phyloP scores from a whole-genome alignment of 495 filamentous ascomycete species.

The Aspergillus homomorphus region DNA sequence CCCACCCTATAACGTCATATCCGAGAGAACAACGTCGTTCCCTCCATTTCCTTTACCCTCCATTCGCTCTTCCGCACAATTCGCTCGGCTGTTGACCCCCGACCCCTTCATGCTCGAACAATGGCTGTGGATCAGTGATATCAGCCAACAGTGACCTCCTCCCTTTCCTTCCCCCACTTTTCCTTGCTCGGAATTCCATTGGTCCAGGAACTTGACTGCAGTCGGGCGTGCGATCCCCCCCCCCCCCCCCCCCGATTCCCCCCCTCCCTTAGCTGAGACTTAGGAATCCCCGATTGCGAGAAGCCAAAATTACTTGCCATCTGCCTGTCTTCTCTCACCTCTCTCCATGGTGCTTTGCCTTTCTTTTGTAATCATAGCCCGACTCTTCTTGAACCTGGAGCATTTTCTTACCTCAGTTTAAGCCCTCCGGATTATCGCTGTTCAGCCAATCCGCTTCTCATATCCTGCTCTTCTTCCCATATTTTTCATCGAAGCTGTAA shows the following conservation, averaged over 20 bases:
- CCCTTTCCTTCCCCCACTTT: constrained; percentile 20
- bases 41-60: constrained; percentile 13
- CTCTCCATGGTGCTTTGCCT: background rate
- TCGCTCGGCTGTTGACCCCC: constrained; percentile 18
- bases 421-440: background rate
- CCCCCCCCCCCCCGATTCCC: too few relatives aligned
- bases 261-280: constrained; percentile 17
- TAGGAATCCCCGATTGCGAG: constrained; percentile 5
- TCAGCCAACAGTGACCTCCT: constrained; percentile 16
- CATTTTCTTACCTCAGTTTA: background rate
- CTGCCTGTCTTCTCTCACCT: background rate
- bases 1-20: constrained; percentile 32
- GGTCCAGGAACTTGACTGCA: constrained; percentile 20
- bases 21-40: constrained; percentile 16
- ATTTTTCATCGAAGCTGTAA: background rate
- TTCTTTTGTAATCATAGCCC: background rate
- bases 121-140: constrained; percentile 35
- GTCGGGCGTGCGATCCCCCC: constrained; percentile 8
- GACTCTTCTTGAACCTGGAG: too few relatives aligned
- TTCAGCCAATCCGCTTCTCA: background rate
- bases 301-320: constrained; percentile 12
- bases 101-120: constrained; percentile 12
- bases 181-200: constrained; percentile 16
- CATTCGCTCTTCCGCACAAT: constrained; percentile 19
- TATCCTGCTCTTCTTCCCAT: background rate